Evolutionary conservation across 2,329 filamentous ascomycete genomes (phyloP).

Genomic region (Tetracladium maxilliforme): DNA sequence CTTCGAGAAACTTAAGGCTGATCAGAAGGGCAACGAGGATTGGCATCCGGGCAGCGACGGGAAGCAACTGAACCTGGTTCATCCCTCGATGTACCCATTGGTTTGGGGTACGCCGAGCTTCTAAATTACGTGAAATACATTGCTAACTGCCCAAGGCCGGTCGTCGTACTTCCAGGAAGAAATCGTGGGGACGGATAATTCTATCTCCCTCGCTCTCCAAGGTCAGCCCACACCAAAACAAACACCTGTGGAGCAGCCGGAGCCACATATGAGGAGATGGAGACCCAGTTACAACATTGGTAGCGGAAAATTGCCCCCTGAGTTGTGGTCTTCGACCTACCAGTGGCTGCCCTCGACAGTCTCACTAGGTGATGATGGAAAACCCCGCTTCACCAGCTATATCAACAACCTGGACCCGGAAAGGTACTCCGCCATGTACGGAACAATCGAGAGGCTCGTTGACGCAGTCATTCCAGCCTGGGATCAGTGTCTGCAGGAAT

Average conservation of each 20-base stretch:
- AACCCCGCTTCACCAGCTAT: slow-evolving; percentile 19
- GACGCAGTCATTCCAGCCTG: slow-evolving; percentile 16
- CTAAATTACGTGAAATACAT: no score
- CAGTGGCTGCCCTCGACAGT: slow-evolving; percentile 29
- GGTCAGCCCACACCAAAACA: slow-evolving; percentile 11
- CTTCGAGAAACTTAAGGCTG: slow-evolving; percentile 30
- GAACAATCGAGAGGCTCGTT: slow-evolving; percentile 19
- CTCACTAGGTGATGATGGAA: slow-evolving; percentile 10
- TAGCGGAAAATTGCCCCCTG: slow-evolving; percentile 1
- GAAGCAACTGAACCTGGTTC: slow-evolving; percentile 45
- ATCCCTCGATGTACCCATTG: slow-evolving; percentile 49
- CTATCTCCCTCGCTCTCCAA: no score
- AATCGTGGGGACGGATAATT: slow-evolving; percentile 5
- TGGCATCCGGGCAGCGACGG: slow-evolving; percentile 44
- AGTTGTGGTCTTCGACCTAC: slow-evolving; percentile 17
- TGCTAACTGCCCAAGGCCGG: no score
- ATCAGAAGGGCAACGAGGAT: slow-evolving; percentile 33
- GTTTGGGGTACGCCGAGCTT: no score
- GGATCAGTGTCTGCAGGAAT: slow-evolving; percentile 14
- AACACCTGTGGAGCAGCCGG: slow-evolving; percentile 13
- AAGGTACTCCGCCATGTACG: slow-evolving; percentile 17
- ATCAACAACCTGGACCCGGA: slow-evolving; percentile 29
- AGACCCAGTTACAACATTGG: not conserved
- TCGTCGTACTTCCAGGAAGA: slow-evolving; percentile 5
- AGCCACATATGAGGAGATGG: slow-evolving; percentile 2